Base-by-base conservation (phyloP, 139 green algal genomes). In the Zygnema cylindricum region DNA sequence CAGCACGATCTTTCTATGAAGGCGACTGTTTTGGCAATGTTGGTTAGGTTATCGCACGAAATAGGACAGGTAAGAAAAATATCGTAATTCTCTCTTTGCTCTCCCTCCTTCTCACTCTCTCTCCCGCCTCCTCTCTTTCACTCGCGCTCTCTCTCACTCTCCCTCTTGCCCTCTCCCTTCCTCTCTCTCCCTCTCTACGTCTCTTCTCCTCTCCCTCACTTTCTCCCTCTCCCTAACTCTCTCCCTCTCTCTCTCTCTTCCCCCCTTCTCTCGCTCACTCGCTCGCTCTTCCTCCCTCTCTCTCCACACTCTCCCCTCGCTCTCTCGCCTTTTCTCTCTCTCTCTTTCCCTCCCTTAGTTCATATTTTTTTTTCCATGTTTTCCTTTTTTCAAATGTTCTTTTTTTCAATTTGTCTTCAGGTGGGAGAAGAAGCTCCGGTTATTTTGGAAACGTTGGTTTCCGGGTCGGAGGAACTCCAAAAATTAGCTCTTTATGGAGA, bases 1-100 rank as follows among this genome's bases (percentile, higher is more conserved):
- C 43, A 86, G 22, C 25, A 2, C 54, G 43, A n/a, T 16, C 2
- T 2, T 33, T 35, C 86, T 30, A 41, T 85, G 33, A 36, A 25
- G 2, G 79, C 43, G 1, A 33, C 38, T 7, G n/a, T 91, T 1
- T 36, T 91, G n/a, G 22, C 55, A 33, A 23, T 43, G 49, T 42
- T 96, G 63, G 83, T 96, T 42, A 94, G 93, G 89, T 86, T 96
- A 81, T 69, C 96, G 36, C 77, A 86, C 7, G 92, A 95, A 54
- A 23, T 69, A 86, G 81, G 81, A 36, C 71, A 79, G 71, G 71
- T 79, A 16, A 25, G 30, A 35, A 30, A 82, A 32, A 73, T 25
- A 30, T 30, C 57, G 30, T 25, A 30, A 30, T 30, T 73, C 57
- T 73, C 57, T 73, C 57, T 38, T n/a, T n/a, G n/a, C 11, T 84